These are phyloP conservation scores for Botryotinia convoluta DNA, from an alignment of 2,329 filamentous ascomycete species.

Conservation along the genomic window DNA sequence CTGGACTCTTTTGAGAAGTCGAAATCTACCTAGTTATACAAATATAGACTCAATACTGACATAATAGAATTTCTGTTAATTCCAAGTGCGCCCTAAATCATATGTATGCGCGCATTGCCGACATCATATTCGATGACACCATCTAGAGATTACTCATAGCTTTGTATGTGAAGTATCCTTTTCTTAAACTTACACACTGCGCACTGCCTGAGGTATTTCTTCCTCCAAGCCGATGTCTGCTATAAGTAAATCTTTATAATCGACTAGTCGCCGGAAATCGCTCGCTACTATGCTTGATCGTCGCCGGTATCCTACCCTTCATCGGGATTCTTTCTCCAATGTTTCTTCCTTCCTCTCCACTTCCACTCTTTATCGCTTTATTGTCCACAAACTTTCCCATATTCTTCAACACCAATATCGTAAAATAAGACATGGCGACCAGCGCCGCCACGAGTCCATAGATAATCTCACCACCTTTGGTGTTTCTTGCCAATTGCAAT, in stretches of 20 bases:
- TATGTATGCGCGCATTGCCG: background rate
- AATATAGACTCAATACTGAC: background rate
- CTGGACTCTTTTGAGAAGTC: background rate
- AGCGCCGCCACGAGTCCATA: slow-evolving; percentile 56
- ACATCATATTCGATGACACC: background rate
- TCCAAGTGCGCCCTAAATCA: background rate
- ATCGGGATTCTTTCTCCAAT: background rate
- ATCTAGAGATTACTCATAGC: background rate
- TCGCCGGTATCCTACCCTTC: background rate
- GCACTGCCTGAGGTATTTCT: background rate
- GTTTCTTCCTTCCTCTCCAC: background rate
- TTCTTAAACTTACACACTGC: background rate
- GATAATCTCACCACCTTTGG: slow-evolving; percentile 46
- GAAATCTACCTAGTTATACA: background rate
- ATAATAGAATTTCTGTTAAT: background rate
- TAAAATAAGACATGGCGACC: slow-evolving; percentile 46
- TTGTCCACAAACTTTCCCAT: background rate
- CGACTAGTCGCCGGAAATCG: background rate
- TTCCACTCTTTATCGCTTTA: background rate
- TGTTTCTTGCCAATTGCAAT: slow-evolving; percentile 48
- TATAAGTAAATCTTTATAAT: background rate
- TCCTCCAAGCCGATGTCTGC: background rate
- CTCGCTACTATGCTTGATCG: background rate
- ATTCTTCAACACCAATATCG: background rate
- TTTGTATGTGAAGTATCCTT: background rate